A percentile compares a stretch with the other conserved stretches of the same genome.
Conservation (phyloP, 331 rosid species). For the Acacia concinna region DNA sequence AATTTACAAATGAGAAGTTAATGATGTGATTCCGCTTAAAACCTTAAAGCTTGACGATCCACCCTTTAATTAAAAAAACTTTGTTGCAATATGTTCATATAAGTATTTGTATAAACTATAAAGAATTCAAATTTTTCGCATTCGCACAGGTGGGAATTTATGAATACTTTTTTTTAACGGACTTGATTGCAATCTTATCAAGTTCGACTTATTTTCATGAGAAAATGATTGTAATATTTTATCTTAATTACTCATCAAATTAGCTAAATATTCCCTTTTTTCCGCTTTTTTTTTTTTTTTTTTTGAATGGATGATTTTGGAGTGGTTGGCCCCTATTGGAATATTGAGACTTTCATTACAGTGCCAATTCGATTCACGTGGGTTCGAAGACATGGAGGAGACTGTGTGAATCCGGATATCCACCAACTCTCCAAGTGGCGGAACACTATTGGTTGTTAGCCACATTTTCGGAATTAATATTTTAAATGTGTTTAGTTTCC, state of each 20-base stretch:
- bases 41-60: too few species aligned
- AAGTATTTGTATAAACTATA: too few species aligned
- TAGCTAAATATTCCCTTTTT: not conserved
- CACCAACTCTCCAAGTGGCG: not conserved
- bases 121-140: not conserved
- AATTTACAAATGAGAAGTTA: too few species aligned
- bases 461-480: not conserved
- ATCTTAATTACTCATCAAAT: not conserved
- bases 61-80: too few species aligned
- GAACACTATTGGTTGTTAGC: not conserved
- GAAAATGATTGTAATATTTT: not conserved
- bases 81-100: too few species aligned
- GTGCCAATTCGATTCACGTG: conserved; percentile 14
- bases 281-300: not conserved
- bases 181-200: not conserved
- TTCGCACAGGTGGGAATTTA: too few species aligned
- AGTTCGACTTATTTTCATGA: not conserved
- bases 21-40: too few species aligned
- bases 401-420: not conserved
- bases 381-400: not conserved
- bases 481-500: not conserved
- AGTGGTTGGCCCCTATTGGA: not conserved
- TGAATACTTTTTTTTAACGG: not conserved
- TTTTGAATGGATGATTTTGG: not conserved
- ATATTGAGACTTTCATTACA: not conserved